These are phyloP conservation scores for Fusarium euwallaceae DNA, from an alignment of 2,329 filamentous ascomycete genomes.

Conservation along the genomic window DNA sequence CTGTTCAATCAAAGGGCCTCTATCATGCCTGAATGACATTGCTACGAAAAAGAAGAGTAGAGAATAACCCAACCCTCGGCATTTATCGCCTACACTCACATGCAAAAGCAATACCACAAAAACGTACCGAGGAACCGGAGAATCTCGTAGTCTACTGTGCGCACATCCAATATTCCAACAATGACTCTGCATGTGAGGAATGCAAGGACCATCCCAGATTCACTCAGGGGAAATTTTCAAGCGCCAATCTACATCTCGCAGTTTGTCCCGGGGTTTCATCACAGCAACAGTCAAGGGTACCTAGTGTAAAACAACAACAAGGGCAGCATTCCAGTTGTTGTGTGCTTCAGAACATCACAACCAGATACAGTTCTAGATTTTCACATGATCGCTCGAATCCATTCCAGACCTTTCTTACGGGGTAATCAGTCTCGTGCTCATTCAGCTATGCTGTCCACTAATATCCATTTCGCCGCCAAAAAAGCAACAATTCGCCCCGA, in stretches of 20 bases:
- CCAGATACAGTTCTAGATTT: not conserved
- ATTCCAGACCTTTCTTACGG: not conserved
- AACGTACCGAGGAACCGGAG: not conserved
- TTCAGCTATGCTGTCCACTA: not conserved
- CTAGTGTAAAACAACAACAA: not conserved
- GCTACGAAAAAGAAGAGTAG: not conserved
- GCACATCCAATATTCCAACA: not conserved
- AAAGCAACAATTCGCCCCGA: not conserved
- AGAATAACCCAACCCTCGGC: not conserved
- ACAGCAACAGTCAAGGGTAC: not conserved
- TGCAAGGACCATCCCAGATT: not conserved
- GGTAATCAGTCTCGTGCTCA: not conserved
- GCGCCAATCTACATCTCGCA: slow-evolving; percentile 2
- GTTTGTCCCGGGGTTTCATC: not conserved
- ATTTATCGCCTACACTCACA: not conserved
- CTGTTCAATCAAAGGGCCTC: not conserved
- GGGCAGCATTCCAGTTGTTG: not conserved
- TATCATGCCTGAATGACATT: no score
- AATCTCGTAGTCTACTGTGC: not conserved
- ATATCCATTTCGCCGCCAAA: not conserved
- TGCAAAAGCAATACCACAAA: not conserved
- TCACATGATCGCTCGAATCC: not conserved
- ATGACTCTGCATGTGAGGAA: not conserved
- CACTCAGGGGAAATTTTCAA: not conserved
- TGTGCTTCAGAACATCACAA: not conserved